phyloP scores from a whole-genome alignment of 257 asterid genomes.

The Forsythia viridissima region DNA sequence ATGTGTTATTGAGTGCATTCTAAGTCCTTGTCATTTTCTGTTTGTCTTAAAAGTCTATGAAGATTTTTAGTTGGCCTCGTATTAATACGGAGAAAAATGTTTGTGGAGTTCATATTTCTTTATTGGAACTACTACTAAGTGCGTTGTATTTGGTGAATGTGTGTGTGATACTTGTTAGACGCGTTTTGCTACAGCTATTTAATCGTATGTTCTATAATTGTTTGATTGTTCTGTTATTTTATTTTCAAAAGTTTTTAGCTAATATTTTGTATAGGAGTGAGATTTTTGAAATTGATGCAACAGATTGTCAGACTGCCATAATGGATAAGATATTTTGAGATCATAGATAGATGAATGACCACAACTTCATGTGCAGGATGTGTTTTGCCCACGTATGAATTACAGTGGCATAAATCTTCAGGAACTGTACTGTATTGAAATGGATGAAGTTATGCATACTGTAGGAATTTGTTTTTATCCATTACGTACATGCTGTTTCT shows the following conservation, averaged over 20 bases:
- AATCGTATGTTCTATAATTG: not conserved
- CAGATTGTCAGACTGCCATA: too few species aligned
- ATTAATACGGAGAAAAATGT: constrained; percentile 23
- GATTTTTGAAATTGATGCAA: too few species aligned
- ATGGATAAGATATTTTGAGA: too few species aligned
- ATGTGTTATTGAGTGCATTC: constrained; percentile 24
- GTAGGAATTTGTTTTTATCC: too few species aligned
- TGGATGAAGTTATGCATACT: not conserved
- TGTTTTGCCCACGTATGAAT: not conserved
- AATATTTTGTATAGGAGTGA: too few species aligned
- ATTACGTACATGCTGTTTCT: too few species aligned
- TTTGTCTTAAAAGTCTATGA: constrained; percentile 19
- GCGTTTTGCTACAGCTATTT: constrained; percentile 6
- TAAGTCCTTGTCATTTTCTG: constrained; percentile 16
- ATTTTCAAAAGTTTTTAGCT: too few species aligned
- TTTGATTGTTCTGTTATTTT: not conserved
- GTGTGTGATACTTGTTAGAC: constrained; percentile 37
- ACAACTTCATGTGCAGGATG: not conserved
- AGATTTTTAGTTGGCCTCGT: constrained; percentile 26
- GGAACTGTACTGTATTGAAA: not conserved
- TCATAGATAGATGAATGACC: too few species aligned
- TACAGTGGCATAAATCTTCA: not conserved
- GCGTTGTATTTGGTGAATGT: constrained; percentile 26
- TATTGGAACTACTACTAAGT: constrained; percentile 21
- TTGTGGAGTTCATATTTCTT: constrained; percentile 34